Conservation (phyloP, 2,329 filamentous ascomycete genomes). For the Colletotrichum agaves region DNA sequence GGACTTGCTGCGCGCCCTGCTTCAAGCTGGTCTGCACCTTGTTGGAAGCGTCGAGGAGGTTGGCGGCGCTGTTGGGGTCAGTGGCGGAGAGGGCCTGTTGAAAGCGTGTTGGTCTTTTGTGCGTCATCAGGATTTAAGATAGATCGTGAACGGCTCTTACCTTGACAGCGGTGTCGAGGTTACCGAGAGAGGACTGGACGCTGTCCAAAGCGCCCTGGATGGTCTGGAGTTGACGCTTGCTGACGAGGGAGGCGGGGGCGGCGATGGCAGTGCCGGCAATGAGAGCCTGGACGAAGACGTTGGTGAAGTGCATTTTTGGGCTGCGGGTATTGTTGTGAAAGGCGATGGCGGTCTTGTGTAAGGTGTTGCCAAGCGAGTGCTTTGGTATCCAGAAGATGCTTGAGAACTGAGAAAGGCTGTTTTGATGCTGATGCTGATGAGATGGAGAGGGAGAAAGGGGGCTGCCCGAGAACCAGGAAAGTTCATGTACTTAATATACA, state of each 20-base stretch:
- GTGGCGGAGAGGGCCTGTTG: conserved; percentile 49
- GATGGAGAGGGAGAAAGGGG: not conserved
- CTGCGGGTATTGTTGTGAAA: not conserved
- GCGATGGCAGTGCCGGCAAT: conserved; percentile 59
- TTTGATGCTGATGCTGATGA: conserved; percentile 29
- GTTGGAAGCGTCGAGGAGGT: conserved; percentile 43
- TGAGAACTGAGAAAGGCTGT: not conserved
- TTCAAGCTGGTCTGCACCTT: conserved; percentile 38
- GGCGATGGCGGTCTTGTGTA: not conserved
- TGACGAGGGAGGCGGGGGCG: conserved; percentile 45
- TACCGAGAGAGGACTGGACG: conserved; percentile 68
- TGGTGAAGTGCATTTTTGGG: conserved; percentile 44
- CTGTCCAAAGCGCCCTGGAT: conserved; percentile 69
- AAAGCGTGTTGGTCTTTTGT: no score
- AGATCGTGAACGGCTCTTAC: no score
- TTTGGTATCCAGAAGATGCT: conserved; percentile 5
- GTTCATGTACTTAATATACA: conserved; percentile 21
- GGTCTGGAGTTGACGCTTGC: conserved; percentile 59
- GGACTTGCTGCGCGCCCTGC: conserved; percentile 42
- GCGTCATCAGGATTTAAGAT: no score
- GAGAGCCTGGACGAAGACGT: conserved; percentile 60
- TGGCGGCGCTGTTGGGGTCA: conserved; percentile 60
- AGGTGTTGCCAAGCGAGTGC: not conserved
- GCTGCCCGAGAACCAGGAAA: not conserved
- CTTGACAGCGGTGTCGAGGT: conserved; percentile 49